phyloP scores from a whole-genome alignment of 805 yeast species.

The Wickerhamomyces mucosus region DNA sequence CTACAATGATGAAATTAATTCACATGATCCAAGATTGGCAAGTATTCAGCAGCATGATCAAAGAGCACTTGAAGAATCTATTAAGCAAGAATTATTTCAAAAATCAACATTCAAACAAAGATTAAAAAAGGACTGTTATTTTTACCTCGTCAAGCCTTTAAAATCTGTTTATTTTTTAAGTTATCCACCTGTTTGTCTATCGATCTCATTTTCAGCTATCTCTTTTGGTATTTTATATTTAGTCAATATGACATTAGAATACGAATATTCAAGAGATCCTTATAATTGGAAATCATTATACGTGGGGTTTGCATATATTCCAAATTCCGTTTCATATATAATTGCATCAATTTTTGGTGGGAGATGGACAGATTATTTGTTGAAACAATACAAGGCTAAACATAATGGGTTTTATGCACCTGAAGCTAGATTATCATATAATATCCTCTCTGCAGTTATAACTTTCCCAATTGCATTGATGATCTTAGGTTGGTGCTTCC shows the following conservation, averaged over 20 bases:
- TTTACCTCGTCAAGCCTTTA: slow-evolving; percentile 47
- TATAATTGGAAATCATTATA: slow-evolving; percentile 58
- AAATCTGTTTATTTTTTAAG: slow-evolving; percentile 49
- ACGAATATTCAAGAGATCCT: slow-evolving; percentile 52
- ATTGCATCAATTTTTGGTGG: slow-evolving; percentile 78
- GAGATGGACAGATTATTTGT: slow-evolving; percentile 59
- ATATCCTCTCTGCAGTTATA: slow-evolving; percentile 55
- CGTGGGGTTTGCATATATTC: slow-evolving; percentile 71
- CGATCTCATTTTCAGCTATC: slow-evolving; percentile 59
- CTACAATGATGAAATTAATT: slow-evolving; percentile 7
- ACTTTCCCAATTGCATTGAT: slow-evolving; percentile 56
- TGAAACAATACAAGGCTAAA: slow-evolving; percentile 43
- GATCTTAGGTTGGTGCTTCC: slow-evolving; percentile 77
- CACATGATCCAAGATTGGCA: slow-evolving; percentile 1
- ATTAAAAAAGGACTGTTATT: slow-evolving; percentile 27
- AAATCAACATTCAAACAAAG: slow-evolving; percentile 13
- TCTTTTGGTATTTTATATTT: slow-evolving; percentile 64
- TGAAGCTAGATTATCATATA: slow-evolving; percentile 72
- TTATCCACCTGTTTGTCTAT: slow-evolving; percentile 67
- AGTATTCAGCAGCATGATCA: too few species aligned
- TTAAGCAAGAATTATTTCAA: slow-evolving; percentile 7
- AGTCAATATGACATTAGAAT: slow-evolving; percentile 65
- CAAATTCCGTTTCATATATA: slow-evolving; percentile 72
- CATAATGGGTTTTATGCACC: slow-evolving; percentile 57
- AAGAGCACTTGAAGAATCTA: slow-evolving; percentile 8